phyloP scores from a whole-genome alignment of 108 stramenopile species.

The Nannochloropsis gaditana region DNA sequence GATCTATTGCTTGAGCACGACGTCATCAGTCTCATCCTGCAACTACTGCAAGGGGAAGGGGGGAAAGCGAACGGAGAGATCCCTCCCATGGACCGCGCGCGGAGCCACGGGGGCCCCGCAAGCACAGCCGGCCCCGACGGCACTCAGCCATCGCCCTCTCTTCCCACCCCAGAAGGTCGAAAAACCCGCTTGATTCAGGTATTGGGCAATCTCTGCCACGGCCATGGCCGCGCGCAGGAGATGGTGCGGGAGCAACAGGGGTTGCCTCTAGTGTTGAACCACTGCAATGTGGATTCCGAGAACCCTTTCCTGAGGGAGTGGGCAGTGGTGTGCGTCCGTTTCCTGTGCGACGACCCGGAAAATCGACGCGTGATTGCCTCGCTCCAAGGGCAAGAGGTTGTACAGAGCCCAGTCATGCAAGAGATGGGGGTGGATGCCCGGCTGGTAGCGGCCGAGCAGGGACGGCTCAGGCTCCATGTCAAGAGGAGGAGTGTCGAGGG shows the following conservation, averaged over 20 bases:
- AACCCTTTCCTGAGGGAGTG: constrained; percentile 53
- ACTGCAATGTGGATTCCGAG: constrained; percentile 46
- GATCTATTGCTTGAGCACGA: neutral
- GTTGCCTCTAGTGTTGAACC: constrained; percentile 48
- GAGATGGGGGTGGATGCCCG: constrained; percentile 25
- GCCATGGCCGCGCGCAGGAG: constrained; percentile 42
- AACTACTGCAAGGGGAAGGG: neutral
- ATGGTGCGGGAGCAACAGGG: constrained; percentile 44
- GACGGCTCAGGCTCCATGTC: neutral
- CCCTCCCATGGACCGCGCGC: neutral
- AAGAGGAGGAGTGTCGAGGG: too few species aligned
- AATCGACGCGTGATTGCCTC: constrained; percentile 49
- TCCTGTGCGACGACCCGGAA: constrained; percentile 52
- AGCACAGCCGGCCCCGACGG: too few species aligned
- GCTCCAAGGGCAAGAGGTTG: constrained; percentile 38
- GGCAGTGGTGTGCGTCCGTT: constrained; percentile 50
- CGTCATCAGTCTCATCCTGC: neutral
- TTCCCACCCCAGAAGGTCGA: constrained; percentile 19
- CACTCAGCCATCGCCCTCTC: too few species aligned
- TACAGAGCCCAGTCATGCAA: constrained; percentile 24
- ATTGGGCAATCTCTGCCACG: constrained; percentile 47
- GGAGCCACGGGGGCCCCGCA: too few species aligned
- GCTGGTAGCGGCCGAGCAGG: constrained; percentile 22
- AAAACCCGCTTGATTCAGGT: constrained; percentile 50
- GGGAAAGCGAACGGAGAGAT: neutral